Percentiles rank a stretch among this genome's conserved stretches.
Conservation (phyloP, 257 asterid species). For the Plantago major region DNA sequence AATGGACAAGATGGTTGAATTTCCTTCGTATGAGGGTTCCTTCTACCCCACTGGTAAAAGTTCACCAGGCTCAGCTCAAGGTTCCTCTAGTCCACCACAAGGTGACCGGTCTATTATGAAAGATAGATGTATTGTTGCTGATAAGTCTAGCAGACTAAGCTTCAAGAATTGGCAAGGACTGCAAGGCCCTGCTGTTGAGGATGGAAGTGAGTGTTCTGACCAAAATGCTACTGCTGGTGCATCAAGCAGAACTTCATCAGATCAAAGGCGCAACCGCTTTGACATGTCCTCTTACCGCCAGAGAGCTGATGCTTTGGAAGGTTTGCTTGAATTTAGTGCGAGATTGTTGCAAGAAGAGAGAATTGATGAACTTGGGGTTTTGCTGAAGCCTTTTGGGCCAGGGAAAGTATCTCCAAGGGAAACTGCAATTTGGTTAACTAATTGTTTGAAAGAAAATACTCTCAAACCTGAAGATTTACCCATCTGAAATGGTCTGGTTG, state of each 20-base stretch:
- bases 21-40: constrained; percentile 54
- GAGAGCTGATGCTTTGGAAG: constrained; percentile 90
- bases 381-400: constrained; percentile 79
- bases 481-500: constrained; percentile 15
- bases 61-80: constrained; percentile 49
- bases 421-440: constrained; percentile 90
- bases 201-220: constrained; percentile 64
- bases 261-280: constrained; percentile 55
- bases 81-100: constrained; percentile 60
- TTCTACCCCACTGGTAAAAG: constrained; percentile 34
- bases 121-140: constrained; percentile 66
- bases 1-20: constrained; percentile 73
- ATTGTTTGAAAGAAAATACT: constrained; percentile 76
- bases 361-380: constrained; percentile 77
- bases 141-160: constrained; percentile 44
- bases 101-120: constrained; percentile 68
- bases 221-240: constrained; percentile 92
- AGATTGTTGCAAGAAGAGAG: constrained; percentile 72
- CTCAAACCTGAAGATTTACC: constrained; percentile 40
- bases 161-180: constrained; percentile 51
- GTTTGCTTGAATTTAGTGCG: constrained; percentile 86
- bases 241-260: constrained; percentile 82
- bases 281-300: constrained; percentile 79
- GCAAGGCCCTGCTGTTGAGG: constrained; percentile 38
- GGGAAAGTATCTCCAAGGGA: constrained; percentile 90